A percentile compares a stretch with the other conserved stretches of the same genome.
Conservation (phyloP, 1,284 basidiomycete species). For the Trametes polyzona region DNA sequence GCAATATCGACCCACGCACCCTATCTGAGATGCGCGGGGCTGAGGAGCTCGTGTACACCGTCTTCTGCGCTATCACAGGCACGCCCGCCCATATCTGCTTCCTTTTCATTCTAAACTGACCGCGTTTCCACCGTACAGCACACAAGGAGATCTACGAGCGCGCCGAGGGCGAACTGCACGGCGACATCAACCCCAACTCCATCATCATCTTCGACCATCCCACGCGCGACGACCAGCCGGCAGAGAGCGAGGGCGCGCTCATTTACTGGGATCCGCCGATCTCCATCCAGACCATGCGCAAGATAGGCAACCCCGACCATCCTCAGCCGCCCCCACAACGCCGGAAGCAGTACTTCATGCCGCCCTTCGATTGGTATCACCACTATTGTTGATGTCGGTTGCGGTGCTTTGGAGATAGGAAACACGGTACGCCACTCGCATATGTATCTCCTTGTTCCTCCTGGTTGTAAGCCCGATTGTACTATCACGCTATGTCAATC, state of each 20-base stretch:
- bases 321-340: background rate
- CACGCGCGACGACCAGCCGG: background rate
- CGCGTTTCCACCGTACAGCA: background rate
- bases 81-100: background rate
- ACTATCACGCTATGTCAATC: too few species aligned
- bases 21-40: background rate
- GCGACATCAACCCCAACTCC: constrained; percentile 1
- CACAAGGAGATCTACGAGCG: constrained; percentile 1
- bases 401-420: too few species aligned
- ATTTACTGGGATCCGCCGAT: constrained; percentile 9
- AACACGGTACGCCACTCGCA: too few species aligned
- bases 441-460: too few species aligned
- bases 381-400: too few species aligned
- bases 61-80: background rate
- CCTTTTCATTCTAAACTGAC: background rate
- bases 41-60: background rate
- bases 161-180: background rate
- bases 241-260: background rate
- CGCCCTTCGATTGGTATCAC: background rate
- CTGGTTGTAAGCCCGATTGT: too few species aligned
- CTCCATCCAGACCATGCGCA: constrained; percentile 1
- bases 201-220: background rate
- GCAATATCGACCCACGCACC: background rate
- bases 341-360: background rate
- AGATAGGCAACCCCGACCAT: background rate